These are phyloP conservation scores for Nemophila menziesii DNA, from an alignment of 257 asterid genomes.

Conservation along the genomic window DNA sequence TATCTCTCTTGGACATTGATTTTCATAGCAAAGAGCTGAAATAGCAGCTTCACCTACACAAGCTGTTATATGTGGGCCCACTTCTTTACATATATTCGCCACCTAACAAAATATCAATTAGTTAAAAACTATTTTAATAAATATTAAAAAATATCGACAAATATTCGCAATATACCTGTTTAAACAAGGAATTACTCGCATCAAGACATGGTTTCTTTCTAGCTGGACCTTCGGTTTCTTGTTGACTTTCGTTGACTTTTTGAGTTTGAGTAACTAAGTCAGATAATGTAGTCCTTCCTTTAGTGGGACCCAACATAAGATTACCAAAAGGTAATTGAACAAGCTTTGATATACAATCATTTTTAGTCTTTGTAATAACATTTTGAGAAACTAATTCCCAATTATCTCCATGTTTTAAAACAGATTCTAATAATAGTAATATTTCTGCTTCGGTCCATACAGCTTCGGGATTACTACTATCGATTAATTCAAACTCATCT, in stretches of 20 bases:
- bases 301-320: slow-evolving; percentile 55
- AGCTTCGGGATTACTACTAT: slow-evolving; percentile 25
- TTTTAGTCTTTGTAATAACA: slow-evolving; percentile 68
- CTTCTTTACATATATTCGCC: slow-evolving; percentile 50
- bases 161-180: slow-evolving; percentile 37
- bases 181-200: slow-evolving; percentile 54
- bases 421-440: slow-evolving; percentile 73
- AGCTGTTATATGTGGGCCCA: slow-evolving; percentile 65
- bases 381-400: slow-evolving; percentile 81
- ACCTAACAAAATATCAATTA: slow-evolving; percentile 35
- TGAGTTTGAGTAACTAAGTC: slow-evolving; percentile 26
- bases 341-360: slow-evolving; percentile 86
- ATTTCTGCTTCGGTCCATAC: slow-evolving; percentile 89
- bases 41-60: slow-evolving; percentile 90
- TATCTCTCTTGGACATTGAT: slow-evolving; percentile 69
- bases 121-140: no score
- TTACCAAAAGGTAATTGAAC: slow-evolving; percentile 84
- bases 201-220: slow-evolving; percentile 47
- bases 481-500: slow-evolving; percentile 56
- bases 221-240: slow-evolving; percentile 42
- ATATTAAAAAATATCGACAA: background rate
- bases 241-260: slow-evolving; percentile 31
- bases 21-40: slow-evolving; percentile 79
- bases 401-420: slow-evolving; percentile 80
- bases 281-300: no score